phyloP scores from a whole-genome alignment of 495 filamentous ascomycete species.

The Xylaria castorea region DNA sequence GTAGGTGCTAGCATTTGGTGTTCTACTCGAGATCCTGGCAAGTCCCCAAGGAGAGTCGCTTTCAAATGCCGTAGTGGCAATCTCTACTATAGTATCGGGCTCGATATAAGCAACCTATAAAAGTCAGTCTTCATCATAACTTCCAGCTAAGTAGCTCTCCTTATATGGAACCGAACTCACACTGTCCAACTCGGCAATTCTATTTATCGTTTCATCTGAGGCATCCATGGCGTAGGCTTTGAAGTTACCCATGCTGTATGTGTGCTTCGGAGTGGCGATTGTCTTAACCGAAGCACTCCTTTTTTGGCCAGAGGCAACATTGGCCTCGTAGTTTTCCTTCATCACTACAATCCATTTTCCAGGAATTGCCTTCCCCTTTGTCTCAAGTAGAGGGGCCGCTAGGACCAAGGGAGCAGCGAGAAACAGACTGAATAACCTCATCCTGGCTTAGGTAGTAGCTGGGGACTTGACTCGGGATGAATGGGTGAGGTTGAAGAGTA shows the following conservation, averaged over 20 bases:
- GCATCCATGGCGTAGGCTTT: slow-evolving; percentile 48
- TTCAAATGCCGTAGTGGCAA: slow-evolving; percentile 33
- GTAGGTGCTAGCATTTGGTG: slow-evolving; percentile 43
- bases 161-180: slow-evolving; percentile 32
- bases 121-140: slow-evolving; percentile 6
- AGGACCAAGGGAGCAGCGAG: slow-evolving; percentile 31
- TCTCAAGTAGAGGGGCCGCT: slow-evolving; percentile 44
- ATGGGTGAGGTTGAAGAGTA: background rate
- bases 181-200: slow-evolving; percentile 47
- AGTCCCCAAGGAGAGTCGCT: slow-evolving; percentile 52
- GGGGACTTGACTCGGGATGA: background rate
- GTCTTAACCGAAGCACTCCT: slow-evolving; percentile 33
- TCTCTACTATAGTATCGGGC: slow-evolving; percentile 35
- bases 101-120: slow-evolving; percentile 37
- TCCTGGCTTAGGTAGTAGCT: slow-evolving; percentile 23
- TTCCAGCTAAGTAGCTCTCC: background rate
- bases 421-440: slow-evolving; percentile 37
- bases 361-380: slow-evolving; percentile 47
- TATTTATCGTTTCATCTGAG: slow-evolving; percentile 46
- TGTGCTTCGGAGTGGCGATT: slow-evolving; percentile 38
- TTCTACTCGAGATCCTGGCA: slow-evolving; percentile 48
- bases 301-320: slow-evolving; percentile 34
- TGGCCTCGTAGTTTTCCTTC: slow-evolving; percentile 43
- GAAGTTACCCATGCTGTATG: slow-evolving; percentile 50
- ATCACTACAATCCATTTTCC: slow-evolving; percentile 64